Evolutionary conservation across 495 filamentous ascomycete genomes (phyloP).

Genomic region (Neurospora cerealis): DNA sequence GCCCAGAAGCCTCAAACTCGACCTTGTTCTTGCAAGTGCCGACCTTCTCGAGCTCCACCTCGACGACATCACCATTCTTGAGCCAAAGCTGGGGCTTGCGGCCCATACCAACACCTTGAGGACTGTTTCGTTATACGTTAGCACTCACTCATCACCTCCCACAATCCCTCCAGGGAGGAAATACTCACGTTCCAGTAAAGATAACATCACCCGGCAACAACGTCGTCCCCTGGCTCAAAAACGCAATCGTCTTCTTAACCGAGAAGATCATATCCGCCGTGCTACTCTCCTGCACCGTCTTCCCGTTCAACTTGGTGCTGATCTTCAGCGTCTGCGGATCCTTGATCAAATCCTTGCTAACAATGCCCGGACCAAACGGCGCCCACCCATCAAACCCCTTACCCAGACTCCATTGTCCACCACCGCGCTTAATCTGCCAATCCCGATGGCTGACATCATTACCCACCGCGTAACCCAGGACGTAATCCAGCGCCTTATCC

Average conservation of each 20-base stretch:
- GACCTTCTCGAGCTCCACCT: slow-evolving; percentile 62
- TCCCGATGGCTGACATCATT: slow-evolving; percentile 80
- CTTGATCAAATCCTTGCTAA: slow-evolving; percentile 51
- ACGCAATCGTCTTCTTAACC: slow-evolving; percentile 62
- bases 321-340: slow-evolving; percentile 63
- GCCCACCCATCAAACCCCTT: slow-evolving; percentile 89
- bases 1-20: slow-evolving; percentile 44
- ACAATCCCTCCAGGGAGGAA: not conserved
- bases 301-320: slow-evolving; percentile 59
- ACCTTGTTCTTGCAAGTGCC: slow-evolving; percentile 64
- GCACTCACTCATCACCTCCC: not conserved
- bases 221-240: slow-evolving; percentile 69
- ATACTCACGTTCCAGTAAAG: slow-evolving; percentile 72
- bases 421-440: slow-evolving; percentile 71
- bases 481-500: slow-evolving; percentile 57
- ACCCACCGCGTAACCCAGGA: slow-evolving; percentile 71
- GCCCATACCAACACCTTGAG: slow-evolving; percentile 72
- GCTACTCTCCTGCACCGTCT: slow-evolving; percentile 59
- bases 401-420: slow-evolving; percentile 71
- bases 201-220: slow-evolving; percentile 72
- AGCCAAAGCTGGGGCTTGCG: slow-evolving; percentile 65
- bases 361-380: slow-evolving; percentile 76
- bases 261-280: slow-evolving; percentile 79
- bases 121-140: slow-evolving; percentile 28
- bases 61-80: slow-evolving; percentile 69